phyloP scores from a whole-genome alignment of 805 yeast species.

The Soucietia sequanensis region DNA sequence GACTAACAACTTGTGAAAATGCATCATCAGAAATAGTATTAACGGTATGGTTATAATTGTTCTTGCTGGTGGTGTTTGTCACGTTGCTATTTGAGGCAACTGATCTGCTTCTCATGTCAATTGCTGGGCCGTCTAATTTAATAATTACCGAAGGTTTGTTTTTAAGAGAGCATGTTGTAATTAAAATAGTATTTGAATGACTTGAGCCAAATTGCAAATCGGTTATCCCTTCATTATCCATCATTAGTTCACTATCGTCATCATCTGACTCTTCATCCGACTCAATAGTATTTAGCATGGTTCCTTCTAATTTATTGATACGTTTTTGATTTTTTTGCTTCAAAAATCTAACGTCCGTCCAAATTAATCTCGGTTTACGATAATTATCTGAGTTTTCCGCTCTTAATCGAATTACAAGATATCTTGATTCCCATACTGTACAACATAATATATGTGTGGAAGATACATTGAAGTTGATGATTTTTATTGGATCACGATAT shows the following conservation, averaged over 20 bases:
- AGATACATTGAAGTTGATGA: constrained; percentile 69
- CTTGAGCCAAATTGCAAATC: constrained; percentile 56
- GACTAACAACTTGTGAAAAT: constrained; percentile 9
- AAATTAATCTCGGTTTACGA: constrained; percentile 37
- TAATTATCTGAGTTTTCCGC: constrained; percentile 46
- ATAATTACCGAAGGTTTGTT: constrained; percentile 31
- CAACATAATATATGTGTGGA: constrained; percentile 73
- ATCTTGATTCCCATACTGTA: constrained; percentile 74
- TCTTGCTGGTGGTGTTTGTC: constrained; percentile 19
- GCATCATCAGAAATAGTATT: constrained; percentile 7
- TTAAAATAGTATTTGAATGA: constrained; percentile 31
- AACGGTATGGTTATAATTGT: constrained; percentile 1
- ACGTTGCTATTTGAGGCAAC: constrained; percentile 14
- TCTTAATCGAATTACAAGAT: constrained; percentile 67
- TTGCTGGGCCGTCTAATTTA: constrained; percentile 44
- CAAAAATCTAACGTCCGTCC: constrained; percentile 28
- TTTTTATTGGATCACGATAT: constrained; percentile 79
- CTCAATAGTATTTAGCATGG: constrained; percentile 7
- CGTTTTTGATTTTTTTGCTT: too few species aligned
- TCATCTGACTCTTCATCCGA: constrained; percentile 6
- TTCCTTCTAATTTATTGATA: constrained; percentile 13
- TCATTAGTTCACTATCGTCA: constrained; percentile 27
- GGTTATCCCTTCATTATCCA: constrained; percentile 89
- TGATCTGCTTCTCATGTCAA: constrained; percentile 32
- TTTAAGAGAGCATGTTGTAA: constrained; percentile 39